These are phyloP conservation scores for Stagonosporopsis tanaceti DNA, from an alignment of 2,329 filamentous ascomycete genomes.

Conservation along the genomic window DNA sequence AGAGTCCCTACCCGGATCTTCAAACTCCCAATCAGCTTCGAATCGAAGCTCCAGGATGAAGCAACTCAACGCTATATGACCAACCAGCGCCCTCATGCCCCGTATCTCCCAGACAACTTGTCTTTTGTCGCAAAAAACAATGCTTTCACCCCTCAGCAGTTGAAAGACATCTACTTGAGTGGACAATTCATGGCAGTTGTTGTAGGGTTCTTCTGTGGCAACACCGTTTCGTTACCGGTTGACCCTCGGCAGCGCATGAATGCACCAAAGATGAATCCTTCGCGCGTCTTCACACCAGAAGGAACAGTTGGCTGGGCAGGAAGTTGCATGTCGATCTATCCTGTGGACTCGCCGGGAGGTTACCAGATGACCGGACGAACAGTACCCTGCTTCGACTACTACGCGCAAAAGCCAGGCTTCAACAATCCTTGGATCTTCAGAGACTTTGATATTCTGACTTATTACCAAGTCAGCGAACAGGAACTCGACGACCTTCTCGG, in stretches of 20 bases:
- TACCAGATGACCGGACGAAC: conserved; percentile 64
- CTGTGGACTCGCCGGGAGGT: conserved; percentile 64
- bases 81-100: conserved; percentile 67
- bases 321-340: conserved; percentile 63
- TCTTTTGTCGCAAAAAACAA: conserved; percentile 66
- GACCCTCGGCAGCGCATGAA: conserved; percentile 63
- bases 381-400: conserved; percentile 62
- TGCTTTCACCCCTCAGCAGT: conserved; percentile 58
- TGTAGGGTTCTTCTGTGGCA: conserved; percentile 64
- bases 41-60: conserved; percentile 55
- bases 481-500: conserved; percentile 60
- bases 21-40: conserved; percentile 54
- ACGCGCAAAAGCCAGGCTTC: conserved; percentile 62
- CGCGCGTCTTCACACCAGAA: conserved; percentile 64
- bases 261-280: conserved; percentile 65
- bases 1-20: conserved; percentile 55
- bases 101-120: conserved; percentile 69
- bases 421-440: conserved; percentile 63
- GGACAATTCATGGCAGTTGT: conserved; percentile 61
- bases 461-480: conserved; percentile 61
- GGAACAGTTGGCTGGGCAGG: conserved; percentile 66
- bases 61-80: conserved; percentile 68
- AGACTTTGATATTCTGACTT: conserved; percentile 65
- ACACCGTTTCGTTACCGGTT: conserved; percentile 61
- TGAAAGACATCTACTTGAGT: conserved; percentile 61